phyloP scores from a whole-genome alignment of 345 rosid genomes.

The Eucalyptus caleyi region DNA sequence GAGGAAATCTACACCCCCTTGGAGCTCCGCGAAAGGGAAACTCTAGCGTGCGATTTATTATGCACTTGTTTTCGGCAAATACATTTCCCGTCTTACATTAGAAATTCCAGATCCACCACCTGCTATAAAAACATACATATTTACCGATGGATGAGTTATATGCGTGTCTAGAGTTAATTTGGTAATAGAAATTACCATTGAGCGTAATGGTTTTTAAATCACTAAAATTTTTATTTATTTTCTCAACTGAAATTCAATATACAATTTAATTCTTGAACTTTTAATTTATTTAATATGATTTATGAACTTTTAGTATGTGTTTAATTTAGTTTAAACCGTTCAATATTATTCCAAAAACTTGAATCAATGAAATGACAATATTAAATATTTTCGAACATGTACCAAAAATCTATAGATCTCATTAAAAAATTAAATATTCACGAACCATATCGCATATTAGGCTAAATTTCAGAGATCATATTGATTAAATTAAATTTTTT shows the following conservation, averaged over 20 bases:
- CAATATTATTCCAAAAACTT: fast-evolving
- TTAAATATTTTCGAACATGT: fast-evolving
- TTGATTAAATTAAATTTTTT: fast-evolving
- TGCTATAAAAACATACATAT: too few species aligned
- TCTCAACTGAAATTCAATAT: too few species aligned
- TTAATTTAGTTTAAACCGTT: fast-evolving
- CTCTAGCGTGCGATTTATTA: too few species aligned
- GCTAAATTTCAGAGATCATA: fast-evolving
- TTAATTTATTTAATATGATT: fast-evolving
- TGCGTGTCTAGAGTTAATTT: not conserved
- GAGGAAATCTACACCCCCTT: not conserved
- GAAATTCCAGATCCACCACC: not conserved
- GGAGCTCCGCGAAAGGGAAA: not conserved
- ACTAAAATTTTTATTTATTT: too few species aligned
- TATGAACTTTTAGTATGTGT: fast-evolving
- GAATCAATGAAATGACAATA: too few species aligned
- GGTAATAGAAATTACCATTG: fast-evolving
- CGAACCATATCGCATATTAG: fast-evolving
- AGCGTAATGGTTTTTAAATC: fast-evolving
- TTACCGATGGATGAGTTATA: not conserved
- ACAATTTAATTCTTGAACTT: fast-evolving
- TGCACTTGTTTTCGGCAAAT: too few species aligned
- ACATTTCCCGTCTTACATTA: not conserved
- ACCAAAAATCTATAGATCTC: fast-evolving
- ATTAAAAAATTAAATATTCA: too few species aligned